A percentile compares a stretch with the other conserved stretches of the same genome.
Conservation (phyloP, 2,329 filamentous ascomycete species). For the Diaporthe amygdali region DNA sequence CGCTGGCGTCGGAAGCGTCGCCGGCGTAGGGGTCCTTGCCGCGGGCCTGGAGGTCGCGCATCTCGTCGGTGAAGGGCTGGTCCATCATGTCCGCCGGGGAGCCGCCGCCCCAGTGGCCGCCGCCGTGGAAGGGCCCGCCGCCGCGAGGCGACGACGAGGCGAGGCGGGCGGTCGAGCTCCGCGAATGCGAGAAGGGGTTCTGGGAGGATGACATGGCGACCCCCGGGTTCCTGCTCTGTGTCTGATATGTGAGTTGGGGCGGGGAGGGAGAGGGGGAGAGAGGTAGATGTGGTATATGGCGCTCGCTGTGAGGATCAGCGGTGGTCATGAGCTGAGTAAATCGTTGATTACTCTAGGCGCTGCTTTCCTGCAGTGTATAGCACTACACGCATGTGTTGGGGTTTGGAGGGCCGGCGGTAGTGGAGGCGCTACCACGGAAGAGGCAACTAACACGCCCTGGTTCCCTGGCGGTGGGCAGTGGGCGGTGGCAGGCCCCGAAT, state of each 20-base stretch:
- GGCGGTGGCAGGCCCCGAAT: background rate
- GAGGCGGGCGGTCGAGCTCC: background rate
- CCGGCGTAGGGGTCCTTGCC: conserved; percentile 59
- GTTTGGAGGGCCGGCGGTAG: too few species aligned
- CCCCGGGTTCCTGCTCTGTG: background rate
- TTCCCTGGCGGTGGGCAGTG: background rate
- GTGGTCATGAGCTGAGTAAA: background rate
- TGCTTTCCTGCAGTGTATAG: too few species aligned
- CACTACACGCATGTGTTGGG: background rate
- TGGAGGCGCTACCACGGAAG: background rate
- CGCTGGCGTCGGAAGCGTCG: conserved; percentile 38
- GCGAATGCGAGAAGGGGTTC: conserved; percentile 18
- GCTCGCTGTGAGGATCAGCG: background rate
- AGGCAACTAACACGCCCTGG: conserved; percentile 16
- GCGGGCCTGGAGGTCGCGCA: conserved; percentile 64
- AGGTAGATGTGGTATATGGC: background rate
- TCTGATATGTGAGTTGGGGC: background rate
- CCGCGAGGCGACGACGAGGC: conserved; percentile 31
- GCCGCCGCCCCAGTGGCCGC: conserved; percentile 41
- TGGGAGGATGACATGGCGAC: conserved; percentile 20
- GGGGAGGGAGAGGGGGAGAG: background rate
- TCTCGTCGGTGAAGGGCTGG: conserved; percentile 49
- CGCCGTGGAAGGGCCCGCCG: conserved; percentile 18
- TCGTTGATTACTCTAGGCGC: too few species aligned
- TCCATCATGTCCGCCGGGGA: conserved; percentile 18